These are phyloP conservation scores for Pseudogymnoascus sp. DNA, from an alignment of 2,329 filamentous ascomycete genomes.

Conservation along the genomic window DNA sequence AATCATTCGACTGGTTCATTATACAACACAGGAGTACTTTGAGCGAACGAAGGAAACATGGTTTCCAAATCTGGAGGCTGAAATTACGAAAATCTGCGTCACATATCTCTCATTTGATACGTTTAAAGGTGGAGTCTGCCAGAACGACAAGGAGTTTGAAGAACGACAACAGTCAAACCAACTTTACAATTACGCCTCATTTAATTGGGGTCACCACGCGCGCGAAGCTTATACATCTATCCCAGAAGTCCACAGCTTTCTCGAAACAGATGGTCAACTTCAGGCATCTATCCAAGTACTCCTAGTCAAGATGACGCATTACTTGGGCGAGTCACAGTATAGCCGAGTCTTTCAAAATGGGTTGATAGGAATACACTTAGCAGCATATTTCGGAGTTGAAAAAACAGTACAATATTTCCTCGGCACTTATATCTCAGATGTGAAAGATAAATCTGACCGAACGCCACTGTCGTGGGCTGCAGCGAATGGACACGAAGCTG, in stretches of 20 bases:
- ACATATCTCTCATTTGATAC: constrained; percentile 27
- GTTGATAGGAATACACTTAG: constrained; percentile 6
- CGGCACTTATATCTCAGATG: constrained; percentile 13
- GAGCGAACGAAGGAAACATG: constrained; percentile 18
- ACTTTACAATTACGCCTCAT: constrained; percentile 20
- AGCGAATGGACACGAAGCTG: constrained; percentile 24
- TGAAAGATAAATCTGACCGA: constrained; percentile 23
- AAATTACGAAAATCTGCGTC: constrained; percentile 18
- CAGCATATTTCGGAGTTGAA: constrained; percentile 9
- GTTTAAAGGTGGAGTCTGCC: constrained; percentile 21
- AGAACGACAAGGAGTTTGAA: constrained; percentile 11
- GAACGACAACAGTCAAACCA: constrained; percentile 10
- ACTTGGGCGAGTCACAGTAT: background rate
- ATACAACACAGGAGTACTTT: constrained; percentile 37
- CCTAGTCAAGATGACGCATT: background rate
- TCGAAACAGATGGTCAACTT: constrained; percentile 2
- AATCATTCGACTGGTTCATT: constrained; percentile 21
- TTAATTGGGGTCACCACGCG: constrained; percentile 17
- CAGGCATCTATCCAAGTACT: constrained; percentile 13
- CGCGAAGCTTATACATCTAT: constrained; percentile 13
- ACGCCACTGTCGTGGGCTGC: constrained; percentile 27
- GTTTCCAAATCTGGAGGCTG: constrained; percentile 15
- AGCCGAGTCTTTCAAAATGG: background rate
- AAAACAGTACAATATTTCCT: background rate
- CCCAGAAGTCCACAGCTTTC: constrained; percentile 12